These are phyloP conservation scores for Saturnispora bothae DNA, from an alignment of 805 yeast species.

Conservation along the genomic window DNA sequence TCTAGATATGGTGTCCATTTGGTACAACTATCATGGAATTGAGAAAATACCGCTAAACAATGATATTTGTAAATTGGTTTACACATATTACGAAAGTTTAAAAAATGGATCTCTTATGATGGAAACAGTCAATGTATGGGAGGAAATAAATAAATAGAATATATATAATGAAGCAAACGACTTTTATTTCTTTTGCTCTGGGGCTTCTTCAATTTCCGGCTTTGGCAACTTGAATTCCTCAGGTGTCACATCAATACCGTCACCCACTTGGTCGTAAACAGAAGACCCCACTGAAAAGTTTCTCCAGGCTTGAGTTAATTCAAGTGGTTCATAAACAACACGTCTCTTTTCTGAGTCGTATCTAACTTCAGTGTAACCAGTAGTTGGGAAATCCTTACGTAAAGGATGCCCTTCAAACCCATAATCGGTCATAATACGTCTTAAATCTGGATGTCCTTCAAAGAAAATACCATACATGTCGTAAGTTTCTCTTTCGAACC, in stretches of 20 bases:
- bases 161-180: conserved; percentile 14
- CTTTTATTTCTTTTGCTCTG: conserved; percentile 22
- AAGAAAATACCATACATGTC: conserved; percentile 82
- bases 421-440: conserved; percentile 85
- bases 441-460: conserved; percentile 80
- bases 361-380: conserved; percentile 84
- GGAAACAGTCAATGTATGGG: conserved; percentile 7
- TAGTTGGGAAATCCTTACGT: conserved; percentile 86
- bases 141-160: conserved; percentile 9
- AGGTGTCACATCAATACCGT: conserved; percentile 74
- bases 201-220: conserved; percentile 57
- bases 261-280: conserved; percentile 88
- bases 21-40: conserved; percentile 1
- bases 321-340: conserved; percentile 81
- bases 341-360: conserved; percentile 88
- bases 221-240: conserved; percentile 72
- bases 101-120: conserved; percentile 5
- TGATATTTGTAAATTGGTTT: conserved; percentile 5
- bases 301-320: conserved; percentile 87
- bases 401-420: conserved; percentile 90
- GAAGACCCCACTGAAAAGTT: conserved; percentile 81
- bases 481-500: conserved; percentile 86
- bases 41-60: conserved; percentile 1
- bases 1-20: too few species aligned
- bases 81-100: background rate